phyloP scores from a whole-genome alignment of 208 protist genomes.

The Acanthamoeba royreba region DNA sequence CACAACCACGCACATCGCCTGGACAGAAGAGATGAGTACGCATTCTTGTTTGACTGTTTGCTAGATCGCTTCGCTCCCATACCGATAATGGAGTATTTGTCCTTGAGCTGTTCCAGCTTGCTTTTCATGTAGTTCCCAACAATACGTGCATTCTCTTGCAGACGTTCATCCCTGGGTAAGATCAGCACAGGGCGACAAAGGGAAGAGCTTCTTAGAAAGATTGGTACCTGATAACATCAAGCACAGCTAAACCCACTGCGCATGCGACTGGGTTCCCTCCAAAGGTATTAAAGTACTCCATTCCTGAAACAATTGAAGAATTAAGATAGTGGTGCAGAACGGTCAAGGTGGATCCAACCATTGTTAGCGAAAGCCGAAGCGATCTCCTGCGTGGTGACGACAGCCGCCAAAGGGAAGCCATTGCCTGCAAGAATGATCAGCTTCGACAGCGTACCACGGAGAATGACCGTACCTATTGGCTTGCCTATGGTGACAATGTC shows the following conservation, averaged over 20 bases:
- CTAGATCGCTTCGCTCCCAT: not conserved
- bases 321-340: not conserved
- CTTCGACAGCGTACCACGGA: not conserved
- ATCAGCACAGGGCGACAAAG: not conserved
- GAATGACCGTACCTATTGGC: not conserved
- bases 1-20: constrained; percentile 42
- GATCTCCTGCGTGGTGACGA: constrained; percentile 26
- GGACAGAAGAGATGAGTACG: not conserved
- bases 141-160: constrained; percentile 20
- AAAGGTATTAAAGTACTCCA: constrained; percentile 53
- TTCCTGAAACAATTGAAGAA: not conserved
- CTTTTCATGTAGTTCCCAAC: constrained; percentile 21
- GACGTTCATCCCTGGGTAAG: not conserved
- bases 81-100: constrained; percentile 18
- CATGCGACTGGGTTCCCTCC: constrained; percentile 30
- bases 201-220: not conserved
- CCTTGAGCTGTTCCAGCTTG: not conserved
- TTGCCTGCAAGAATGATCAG: not conserved
- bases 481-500: constrained; percentile 53
- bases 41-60: not conserved
- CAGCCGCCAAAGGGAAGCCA: constrained; percentile 23
- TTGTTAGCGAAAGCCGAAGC: not conserved
- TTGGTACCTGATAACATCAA: not conserved
- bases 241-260: constrained; percentile 15
- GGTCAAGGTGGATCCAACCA: not conserved